Base-by-base conservation (phyloP, 225 moss, liverwort and hornwort genomes). In the Takakia lepidozioides region DNA sequence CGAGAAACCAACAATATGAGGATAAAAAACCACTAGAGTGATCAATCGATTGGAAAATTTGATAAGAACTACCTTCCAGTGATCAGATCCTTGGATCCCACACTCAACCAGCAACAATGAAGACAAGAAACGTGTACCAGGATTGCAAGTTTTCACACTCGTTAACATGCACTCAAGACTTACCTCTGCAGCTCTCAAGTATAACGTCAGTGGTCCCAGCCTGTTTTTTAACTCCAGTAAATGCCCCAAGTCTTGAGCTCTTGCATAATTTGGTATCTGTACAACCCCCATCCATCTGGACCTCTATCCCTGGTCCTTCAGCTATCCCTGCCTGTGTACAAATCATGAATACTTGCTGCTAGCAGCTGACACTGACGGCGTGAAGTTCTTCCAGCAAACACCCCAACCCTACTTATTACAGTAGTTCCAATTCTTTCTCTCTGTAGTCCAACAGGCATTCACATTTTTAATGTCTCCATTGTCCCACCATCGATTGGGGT, bases 151-250 rank as follows among this genome's bases (percentile, higher is more conserved):
- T 34, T 5, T 34, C 11, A 34, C 32, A 5, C 11, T 5, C 5
- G 5, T 5, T 34, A 34, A 34, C 32, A 34, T 5, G 32, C 5
- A 34, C 11, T 34, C 20, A 21, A 29, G 3, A 18, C 19, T 10
- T 73, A 95, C 95, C 95, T 98, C 98, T n/a, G 91, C 85, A 52
- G n/a, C 76, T 87, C 57, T 98, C 98, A 46, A 98, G 81, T 55
- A 98, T 81, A 43, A 73, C 82, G 63, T 98, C 85, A 6, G 87
- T 83, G 17, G 87, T 81, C 50, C 98, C 98, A n/a, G 56, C 98
- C 1, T 66, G 45, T 66, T 87, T n/a, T n/a, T 98, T 70, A 98
- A 60, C 34, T 98, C 98, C 52, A 88, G 68, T 40, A 98, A 53
- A 76, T 91, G 98, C 13, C 69, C 85, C 52, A 98, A 76, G 73